These are phyloP conservation scores for Chytriomyces confervae DNA, from an alignment of 192 early-diverging fungal genomes.

Conservation along the genomic window DNA sequence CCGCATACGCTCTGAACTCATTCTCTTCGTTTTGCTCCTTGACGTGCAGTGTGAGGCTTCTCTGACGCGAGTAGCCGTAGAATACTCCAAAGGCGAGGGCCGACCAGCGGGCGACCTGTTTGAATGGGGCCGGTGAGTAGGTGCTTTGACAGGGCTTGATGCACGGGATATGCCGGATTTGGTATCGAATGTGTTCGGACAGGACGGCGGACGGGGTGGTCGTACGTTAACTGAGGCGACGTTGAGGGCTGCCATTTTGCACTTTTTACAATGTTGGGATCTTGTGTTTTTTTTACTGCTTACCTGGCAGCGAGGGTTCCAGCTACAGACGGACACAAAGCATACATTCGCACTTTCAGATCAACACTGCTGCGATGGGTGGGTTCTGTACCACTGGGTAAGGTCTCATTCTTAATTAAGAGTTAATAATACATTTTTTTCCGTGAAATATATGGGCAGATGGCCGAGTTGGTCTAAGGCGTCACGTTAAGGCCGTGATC, in stretches of 20 bases:
- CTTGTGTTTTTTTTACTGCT: too few species aligned
- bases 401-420: too few species aligned
- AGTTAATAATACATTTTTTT: too few species aligned
- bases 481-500: too few species aligned
- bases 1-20: constrained; percentile 42
- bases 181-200: not conserved
- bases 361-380: too few species aligned
- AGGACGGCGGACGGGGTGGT: not conserved
- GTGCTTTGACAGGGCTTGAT: not conserved
- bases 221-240: constrained; percentile 58
- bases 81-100: constrained; percentile 54
- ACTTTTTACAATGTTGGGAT: too few species aligned
- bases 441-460: too few species aligned
- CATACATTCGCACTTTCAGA: too few species aligned
- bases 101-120: constrained; percentile 54
- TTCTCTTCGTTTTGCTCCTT: constrained; percentile 43
- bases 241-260: constrained; percentile 49
- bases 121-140: not conserved
- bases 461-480: too few species aligned
- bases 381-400: too few species aligned
- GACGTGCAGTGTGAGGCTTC: constrained; percentile 49
- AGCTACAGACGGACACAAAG: too few species aligned
- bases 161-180: not conserved
- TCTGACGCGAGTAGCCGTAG: constrained; percentile 54
- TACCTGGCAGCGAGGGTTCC: too few species aligned